phyloP scores from a whole-genome alignment of 805 yeast genomes.

The Zygosaccharomyces rouxii region DNA sequence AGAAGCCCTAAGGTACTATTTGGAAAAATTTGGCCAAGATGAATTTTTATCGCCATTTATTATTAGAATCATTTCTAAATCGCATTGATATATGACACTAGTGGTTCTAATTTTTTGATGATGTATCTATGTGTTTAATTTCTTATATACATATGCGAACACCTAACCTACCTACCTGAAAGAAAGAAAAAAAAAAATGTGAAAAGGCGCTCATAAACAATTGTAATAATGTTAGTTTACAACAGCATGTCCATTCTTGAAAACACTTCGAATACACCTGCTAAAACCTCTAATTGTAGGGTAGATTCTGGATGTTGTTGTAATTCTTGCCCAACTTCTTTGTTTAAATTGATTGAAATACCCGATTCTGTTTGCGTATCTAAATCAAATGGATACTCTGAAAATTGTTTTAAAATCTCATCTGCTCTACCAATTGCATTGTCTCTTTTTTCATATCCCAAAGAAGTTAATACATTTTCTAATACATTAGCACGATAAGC shows the following conservation, averaged over 20 bases:
- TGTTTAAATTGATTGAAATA: constrained; percentile 62
- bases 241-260: constrained; percentile 88
- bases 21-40: constrained; percentile 15
- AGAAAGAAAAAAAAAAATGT: neutral
- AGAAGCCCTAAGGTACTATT: constrained; percentile 18
- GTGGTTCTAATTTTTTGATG: neutral
- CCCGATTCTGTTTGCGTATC: constrained; percentile 59
- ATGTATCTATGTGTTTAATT: constrained; percentile 5
- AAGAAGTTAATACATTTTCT: constrained; percentile 74
- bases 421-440: constrained; percentile 93
- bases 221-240: constrained; percentile 31
- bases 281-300: constrained; percentile 78
- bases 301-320: constrained; percentile 42
- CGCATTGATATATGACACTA: neutral
- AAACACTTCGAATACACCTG: constrained; percentile 87
- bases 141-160: constrained; percentile 7
- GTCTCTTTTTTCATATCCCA: constrained; percentile 85
- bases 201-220: neutral
- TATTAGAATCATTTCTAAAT: constrained; percentile 1
- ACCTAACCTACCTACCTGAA: neutral
- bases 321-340: constrained; percentile 43
- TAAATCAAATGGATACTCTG: constrained; percentile 75
- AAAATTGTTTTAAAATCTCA: constrained; percentile 73
- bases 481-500: constrained; percentile 95
- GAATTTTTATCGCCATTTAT: constrained; percentile 19